Evolutionary conservation across 2,329 filamentous ascomycete species (phyloP), one percentile per base, ranked within the genome.

Genomic region (Hypoxylon sp.): DNA sequence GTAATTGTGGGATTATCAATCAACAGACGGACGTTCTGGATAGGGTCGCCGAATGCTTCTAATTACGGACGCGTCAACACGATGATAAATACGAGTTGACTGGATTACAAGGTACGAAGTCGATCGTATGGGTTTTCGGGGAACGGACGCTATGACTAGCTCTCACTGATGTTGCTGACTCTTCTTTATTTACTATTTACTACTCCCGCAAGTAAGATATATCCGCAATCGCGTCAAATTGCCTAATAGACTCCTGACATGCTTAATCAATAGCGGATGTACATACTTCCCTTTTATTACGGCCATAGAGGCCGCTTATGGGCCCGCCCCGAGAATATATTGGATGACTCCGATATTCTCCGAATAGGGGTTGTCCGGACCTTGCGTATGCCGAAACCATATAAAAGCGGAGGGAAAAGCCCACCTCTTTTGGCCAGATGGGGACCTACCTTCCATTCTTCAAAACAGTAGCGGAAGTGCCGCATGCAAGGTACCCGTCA

Each of bases 401-500:
- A 14, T 43, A 43, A 36, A 52, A 32, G 1, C 19, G 28, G 17
- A 32, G 46, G 38, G 36, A 48, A 13, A 43, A 28, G 13, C 36
- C 36, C 19, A 9, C 34, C 28, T 17, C 21, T 51, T 49, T 61
- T 59, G 28, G 43, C 57, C 60, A 57, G 57, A 58, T 52, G 56
- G 48, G 41, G 41, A 7, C 46, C 30, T 38, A 43, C 36, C 56
- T 46, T 56, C 34, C 60, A 50, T 50, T 30, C 32, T 43, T 53
- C 38, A 14, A 59, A 43, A 46, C 49, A 34, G 45, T 30, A 46
- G 43, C 17, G 28, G 48, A 14, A 21, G 56, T 43, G 43, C 25
- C 32, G 58, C 51, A 69, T 67, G 60, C 51, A 67, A 69, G 63
- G 67, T 69, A 67, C 63, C 25, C 34, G 6, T 55, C 21, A 10